Percentiles rank a stretch among this genome's conserved stretches.
Conservation (phyloP, 495 filamentous ascomycete genomes). For the Xylaria longipes region DNA sequence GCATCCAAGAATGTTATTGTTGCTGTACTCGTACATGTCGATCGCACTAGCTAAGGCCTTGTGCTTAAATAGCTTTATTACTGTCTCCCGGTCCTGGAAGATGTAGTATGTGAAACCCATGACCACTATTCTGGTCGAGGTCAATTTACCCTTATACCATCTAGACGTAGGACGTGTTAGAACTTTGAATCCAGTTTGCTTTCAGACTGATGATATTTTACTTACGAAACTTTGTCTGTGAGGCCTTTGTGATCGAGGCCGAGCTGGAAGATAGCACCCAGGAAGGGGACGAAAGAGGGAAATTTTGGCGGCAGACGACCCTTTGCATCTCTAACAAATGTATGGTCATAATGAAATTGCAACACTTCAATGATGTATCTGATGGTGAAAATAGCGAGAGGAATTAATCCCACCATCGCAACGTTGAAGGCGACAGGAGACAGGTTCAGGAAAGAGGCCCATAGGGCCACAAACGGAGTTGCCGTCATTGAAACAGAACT, state of each 20-base stretch:
- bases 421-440: constrained; percentile 10
- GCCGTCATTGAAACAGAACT: constrained; percentile 12
- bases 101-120: constrained; percentile 17
- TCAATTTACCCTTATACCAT: constrained; percentile 22
- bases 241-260: background rate
- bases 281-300: constrained; percentile 9
- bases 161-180: background rate
- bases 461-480: constrained; percentile 16
- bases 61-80: constrained; percentile 14
- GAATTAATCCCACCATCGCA: background rate
- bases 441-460: constrained; percentile 4
- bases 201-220: background rate
- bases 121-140: constrained; percentile 15
- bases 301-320: background rate
- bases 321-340: background rate
- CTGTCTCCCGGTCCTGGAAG: constrained; percentile 25
- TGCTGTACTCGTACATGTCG: constrained; percentile 16
- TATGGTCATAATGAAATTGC: constrained; percentile 14
- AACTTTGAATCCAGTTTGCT: background rate
- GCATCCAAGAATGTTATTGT: constrained; percentile 17
- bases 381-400: constrained; percentile 1
- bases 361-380: constrained; percentile 13
- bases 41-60: constrained; percentile 9
- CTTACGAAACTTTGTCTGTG: constrained; percentile 20
- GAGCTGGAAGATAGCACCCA: constrained; percentile 16